These are phyloP conservation scores for Sungouiella blattae DNA, from an alignment of 805 yeast genomes.

Conservation along the genomic window DNA sequence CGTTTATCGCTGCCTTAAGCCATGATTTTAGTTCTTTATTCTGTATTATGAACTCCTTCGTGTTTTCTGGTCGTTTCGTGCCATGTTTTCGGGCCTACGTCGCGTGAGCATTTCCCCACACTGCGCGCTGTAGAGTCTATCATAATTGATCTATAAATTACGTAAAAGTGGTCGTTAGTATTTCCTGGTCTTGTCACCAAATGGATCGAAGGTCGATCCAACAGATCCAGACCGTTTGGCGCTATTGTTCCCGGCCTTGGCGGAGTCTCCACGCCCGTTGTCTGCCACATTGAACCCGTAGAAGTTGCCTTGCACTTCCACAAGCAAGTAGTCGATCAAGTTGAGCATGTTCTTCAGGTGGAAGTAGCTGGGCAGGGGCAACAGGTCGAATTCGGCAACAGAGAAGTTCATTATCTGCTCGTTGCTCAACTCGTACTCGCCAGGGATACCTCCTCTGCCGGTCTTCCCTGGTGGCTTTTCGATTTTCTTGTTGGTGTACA, in stretches of 20 bases:
- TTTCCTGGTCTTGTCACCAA: slow-evolving; percentile 9
- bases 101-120: too few relatives aligned
- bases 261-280: too few relatives aligned
- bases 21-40: too few relatives aligned
- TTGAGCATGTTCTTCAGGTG: slow-evolving; percentile 49
- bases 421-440: slow-evolving; percentile 19
- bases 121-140: background rate
- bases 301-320: slow-evolving; percentile 40
- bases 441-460: background rate
- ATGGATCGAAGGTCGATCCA: slow-evolving; percentile 13
- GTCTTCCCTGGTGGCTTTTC: slow-evolving; percentile 1
- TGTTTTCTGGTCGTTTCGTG: too few relatives aligned
- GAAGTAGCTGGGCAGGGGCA: slow-evolving; percentile 46
- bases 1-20: too few relatives aligned
- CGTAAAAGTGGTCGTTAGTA: background rate
- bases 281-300: slow-evolving; percentile 35
- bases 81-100: too few relatives aligned
- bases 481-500: slow-evolving; percentile 17
- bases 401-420: slow-evolving; percentile 42
- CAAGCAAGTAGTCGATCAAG: slow-evolving; percentile 42
- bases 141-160: background rate
- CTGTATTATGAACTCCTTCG: too few relatives aligned
- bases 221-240: too few relatives aligned
- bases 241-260: too few relatives aligned
- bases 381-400: slow-evolving; percentile 39